These are phyloP conservation scores for Luzula sylvatica DNA, from an alignment of 176 grass and related monocot genomes.

Conservation along the genomic window DNA sequence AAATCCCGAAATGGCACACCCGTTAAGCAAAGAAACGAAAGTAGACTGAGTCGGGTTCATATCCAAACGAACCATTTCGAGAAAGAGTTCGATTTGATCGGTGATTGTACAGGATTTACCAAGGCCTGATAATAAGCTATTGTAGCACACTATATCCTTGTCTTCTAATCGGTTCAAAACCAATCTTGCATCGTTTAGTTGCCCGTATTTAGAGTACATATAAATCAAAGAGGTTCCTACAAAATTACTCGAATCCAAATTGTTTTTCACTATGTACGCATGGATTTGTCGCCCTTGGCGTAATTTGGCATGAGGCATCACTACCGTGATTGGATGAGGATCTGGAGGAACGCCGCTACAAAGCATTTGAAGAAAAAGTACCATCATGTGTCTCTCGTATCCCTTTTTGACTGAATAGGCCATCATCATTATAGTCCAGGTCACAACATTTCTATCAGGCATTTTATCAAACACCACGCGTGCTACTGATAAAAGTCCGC, in stretches of 20 bases:
- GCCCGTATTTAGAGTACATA: constrained; percentile 28
- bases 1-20: constrained; percentile 32
- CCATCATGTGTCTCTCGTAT: background rate
- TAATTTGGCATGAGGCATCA: constrained; percentile 12
- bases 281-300: constrained; percentile 30
- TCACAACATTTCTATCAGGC: constrained; percentile 29
- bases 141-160: constrained; percentile 42
- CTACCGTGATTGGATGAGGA: constrained; percentile 22
- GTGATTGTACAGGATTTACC: constrained; percentile 4
- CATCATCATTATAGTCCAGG: constrained; percentile 33
- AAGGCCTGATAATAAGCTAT: constrained; percentile 32
- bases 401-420: constrained; percentile 23
- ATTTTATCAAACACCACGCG: constrained; percentile 34
- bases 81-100: constrained; percentile 17
- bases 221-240: constrained; percentile 31
- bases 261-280: constrained; percentile 23
- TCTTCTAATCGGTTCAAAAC: constrained; percentile 20
- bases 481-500: constrained; percentile 5
- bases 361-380: constrained; percentile 26
- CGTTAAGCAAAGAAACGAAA: constrained; percentile 25
- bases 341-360: constrained; percentile 10
- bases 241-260: constrained; percentile 33
- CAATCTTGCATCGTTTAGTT: constrained; percentile 4
- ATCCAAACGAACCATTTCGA: constrained; percentile 9
- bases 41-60: constrained; percentile 34